A percentile compares a stretch with the other conserved stretches of the same genome.
Conservation (phyloP, 2,329 filamentous ascomycete genomes). For the Graphilbum ipis-grandicollis region DNA sequence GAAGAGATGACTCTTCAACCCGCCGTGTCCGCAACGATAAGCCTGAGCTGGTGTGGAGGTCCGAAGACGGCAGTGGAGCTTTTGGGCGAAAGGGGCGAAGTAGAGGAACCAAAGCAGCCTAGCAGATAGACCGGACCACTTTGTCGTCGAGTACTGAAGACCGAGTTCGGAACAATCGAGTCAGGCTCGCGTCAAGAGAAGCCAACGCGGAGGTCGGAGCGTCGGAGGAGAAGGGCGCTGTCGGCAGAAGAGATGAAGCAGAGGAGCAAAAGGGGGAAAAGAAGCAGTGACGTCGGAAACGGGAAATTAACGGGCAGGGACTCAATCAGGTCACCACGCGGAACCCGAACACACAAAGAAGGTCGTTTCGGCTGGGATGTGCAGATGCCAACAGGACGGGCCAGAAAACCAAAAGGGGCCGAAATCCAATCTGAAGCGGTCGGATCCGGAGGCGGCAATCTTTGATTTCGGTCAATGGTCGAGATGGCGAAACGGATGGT, state of each 20-base stretch:
- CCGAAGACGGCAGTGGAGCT: not conserved
- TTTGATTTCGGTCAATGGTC: not conserved
- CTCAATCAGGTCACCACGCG: constrained; percentile 7
- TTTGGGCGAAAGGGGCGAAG: not conserved
- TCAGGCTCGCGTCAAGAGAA: not conserved
- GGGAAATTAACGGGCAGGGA: not conserved
- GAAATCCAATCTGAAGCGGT: not conserved
- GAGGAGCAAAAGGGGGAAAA: not conserved
- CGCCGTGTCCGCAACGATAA: constrained; percentile 14
- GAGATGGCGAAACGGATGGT: not conserved
- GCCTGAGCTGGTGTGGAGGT: not conserved
- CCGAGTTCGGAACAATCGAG: not conserved
- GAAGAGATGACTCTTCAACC: constrained; percentile 30
- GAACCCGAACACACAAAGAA: constrained; percentile 4
- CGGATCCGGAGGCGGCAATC: not conserved
- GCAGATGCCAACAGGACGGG: not conserved
- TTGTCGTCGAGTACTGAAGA: not conserved
- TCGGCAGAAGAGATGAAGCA: not conserved
- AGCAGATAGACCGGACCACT: not conserved
- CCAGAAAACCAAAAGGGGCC: not conserved
- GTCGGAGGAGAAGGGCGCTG: not conserved
- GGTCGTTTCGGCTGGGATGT: not conserved
- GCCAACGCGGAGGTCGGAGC: not conserved
- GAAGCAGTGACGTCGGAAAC: not conserved
- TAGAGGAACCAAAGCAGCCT: not conserved